These are phyloP conservation scores for Blastomyces parvus DNA, from an alignment of 2,329 filamentous ascomycete genomes.

Conservation along the genomic window DNA sequence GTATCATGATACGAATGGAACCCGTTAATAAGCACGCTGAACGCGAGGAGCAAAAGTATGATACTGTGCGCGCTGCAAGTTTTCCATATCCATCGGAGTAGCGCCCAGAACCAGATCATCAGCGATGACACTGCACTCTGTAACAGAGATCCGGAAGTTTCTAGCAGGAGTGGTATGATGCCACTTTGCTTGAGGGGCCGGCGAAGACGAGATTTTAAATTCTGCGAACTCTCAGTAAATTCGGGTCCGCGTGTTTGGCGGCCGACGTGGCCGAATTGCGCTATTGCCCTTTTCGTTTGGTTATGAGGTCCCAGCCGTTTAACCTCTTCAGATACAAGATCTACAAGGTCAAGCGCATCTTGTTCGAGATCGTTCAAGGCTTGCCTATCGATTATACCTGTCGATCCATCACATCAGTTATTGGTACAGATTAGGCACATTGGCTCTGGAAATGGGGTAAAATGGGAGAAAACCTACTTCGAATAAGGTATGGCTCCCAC, in stretches of 20 bases:
- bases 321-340: conserved; percentile 43
- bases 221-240: conserved; percentile 27
- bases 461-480: conserved; percentile 26
- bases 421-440: background rate
- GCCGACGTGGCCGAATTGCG: conserved; percentile 41
- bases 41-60: conserved; percentile 56
- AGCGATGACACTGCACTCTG: conserved; percentile 67
- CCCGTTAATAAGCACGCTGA: conserved; percentile 64
- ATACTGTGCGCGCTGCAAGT: conserved; percentile 64
- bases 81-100: conserved; percentile 55
- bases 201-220: conserved; percentile 35
- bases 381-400: conserved; percentile 48
- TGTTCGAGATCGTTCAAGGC: conserved; percentile 60
- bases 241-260: conserved; percentile 34
- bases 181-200: conserved; percentile 51
- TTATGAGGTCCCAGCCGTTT: conserved; percentile 38
- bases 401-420: background rate
- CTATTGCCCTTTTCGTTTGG: conserved; percentile 41
- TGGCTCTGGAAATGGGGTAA: background rate
- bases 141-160: conserved; percentile 61
- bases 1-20: conserved; percentile 65
- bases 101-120: conserved; percentile 66
- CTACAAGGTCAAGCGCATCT: conserved; percentile 40
- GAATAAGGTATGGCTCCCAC: conserved; percentile 47
- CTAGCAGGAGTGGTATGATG: conserved; percentile 60